Evolutionary conservation across 2,329 filamentous ascomycete genomes (phyloP), one percentile per base, ranked within the genome.

Genomic region (Elsinoe necatrix): DNA sequence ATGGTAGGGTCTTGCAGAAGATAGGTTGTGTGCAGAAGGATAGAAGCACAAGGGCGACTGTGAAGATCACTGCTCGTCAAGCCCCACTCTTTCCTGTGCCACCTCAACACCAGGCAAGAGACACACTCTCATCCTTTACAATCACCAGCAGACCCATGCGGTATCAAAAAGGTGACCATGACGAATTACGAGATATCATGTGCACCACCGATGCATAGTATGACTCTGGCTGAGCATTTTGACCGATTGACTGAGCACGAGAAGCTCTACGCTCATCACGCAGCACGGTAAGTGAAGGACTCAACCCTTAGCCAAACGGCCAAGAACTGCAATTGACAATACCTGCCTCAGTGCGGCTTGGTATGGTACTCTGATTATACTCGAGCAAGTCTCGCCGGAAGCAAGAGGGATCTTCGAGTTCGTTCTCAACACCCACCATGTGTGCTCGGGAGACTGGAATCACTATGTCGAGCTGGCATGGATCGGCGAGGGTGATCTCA

Each of bases 241-340:
- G 25, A 48, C 23, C 2, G 4, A 5, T n/a, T 48, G 23, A 29
- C 43, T 11, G 14, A 48, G 2, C 29, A 12, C 6, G 43, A 48
- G 43, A 48, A 48, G 23, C 23, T 48, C 4, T 48, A 29, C 27
- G 43, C 43, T 29, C 43, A 48, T 48, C 43, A 48, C 18, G 23
- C 43, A 12, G 23, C 43, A 29, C 43, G 27, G 43, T 48, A 29
- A 29, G 43, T 48, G 16, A 3, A 20, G 14, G 18, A 3, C 39
- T 20, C n/a, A 2, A n/a, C 5, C 1, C 11, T 5, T 23, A 29
- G 12, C 4, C 18, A 11, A 9, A 21, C 5, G 9, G 16, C 9
- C 16, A 7, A 16, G 7, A 23, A 92, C 75, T 84, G 87, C 68
- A 95, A 96, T 77, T 87, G 90, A 61, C 91, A 95, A n/a, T 73